Evolutionary conservation across 441 rosid species (phyloP), one percentile per base, ranked within the genome.

Genomic region (Croton laevigatus): DNA sequence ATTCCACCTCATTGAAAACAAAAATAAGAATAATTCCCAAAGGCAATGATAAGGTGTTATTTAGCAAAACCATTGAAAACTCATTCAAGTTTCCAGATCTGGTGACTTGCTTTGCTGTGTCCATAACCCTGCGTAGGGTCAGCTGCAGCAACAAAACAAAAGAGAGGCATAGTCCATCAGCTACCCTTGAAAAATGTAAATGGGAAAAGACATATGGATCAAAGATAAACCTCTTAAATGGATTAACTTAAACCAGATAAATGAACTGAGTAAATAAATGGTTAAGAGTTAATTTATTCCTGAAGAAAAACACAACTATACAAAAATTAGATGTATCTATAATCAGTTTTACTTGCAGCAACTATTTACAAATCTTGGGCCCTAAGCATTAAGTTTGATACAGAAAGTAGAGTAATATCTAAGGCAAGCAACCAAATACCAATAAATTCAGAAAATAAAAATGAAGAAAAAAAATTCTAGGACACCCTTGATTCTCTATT

Each of bases 51-150:
- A 95, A 94, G 32, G 88, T 82, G 80, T 95, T 95, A 75, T 95
- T 95, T 57, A 95, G 96, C 81, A 95, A 80, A 80, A 95, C 98
- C 99, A 95, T 95, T 8, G 97, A 88, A 79, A 95, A 91, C 80
- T 95, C 99, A 34, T 92, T 93, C 80, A 95, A 86, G 80, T 86
- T 89, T 74, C 99, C 99, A 54, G 97, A 89, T 81, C 79, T 88
- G 3, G 98, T 91, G 73, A 83, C 89, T 77, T 84, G 97, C 90
- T 95, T 95, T 42, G 99, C 98, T 1, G 98, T 89, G 81, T 95
- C 97, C 99, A 95, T 95, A 70, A 91, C 88, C 85, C 87, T 85
- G 59, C 95, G 94, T 62, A 91, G 81, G 62, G 97, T 93, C 78
- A 95, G 81, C 99, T 95, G 87, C 87, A 84, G 51, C 73, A 71